These are phyloP conservation scores for Zancudomyces culisetae DNA, from an alignment of 371 early-diverging fungal genomes.

Conservation along the genomic window DNA sequence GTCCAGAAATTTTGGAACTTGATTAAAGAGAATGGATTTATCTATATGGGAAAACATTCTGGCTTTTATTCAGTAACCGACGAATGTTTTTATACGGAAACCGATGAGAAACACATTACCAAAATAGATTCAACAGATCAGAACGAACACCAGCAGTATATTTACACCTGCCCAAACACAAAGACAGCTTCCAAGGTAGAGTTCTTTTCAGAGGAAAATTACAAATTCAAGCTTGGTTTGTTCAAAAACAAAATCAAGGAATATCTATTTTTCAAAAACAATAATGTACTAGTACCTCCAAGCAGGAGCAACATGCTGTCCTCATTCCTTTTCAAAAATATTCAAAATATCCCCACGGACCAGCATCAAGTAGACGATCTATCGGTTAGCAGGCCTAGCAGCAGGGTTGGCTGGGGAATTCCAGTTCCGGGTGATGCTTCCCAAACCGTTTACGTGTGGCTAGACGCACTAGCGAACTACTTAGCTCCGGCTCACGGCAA, in stretches of 20 bases:
- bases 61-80: conserved; percentile 95
- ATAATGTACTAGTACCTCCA: conserved; percentile 12
- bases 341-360: too few species aligned
- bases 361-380: conserved; percentile 62
- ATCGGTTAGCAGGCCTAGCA: conserved; percentile 64
- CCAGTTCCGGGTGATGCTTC: conserved; percentile 71
- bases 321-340: too few species aligned
- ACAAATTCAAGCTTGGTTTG: conserved; percentile 62
- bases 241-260: conserved; percentile 36
- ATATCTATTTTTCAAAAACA: too few species aligned
- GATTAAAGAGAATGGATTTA: conserved; percentile 47
- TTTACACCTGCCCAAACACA: too few species aligned
- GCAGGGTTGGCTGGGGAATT: conserved; percentile 79
- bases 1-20: conserved; percentile 37
- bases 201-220: conserved; percentile 82
- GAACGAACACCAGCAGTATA: conserved; percentile 2
- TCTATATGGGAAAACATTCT: conserved; percentile 78
- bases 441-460: conserved; percentile 92
- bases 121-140: conserved; percentile 20
- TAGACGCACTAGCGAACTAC: conserved; percentile 89
- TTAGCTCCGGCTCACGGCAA: conserved; percentile 51
- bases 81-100: conserved; percentile 71
- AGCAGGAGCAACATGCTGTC: too few species aligned
- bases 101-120: conserved; percentile 54
- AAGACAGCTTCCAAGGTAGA: conserved; percentile 75